Conservation (phyloP, 2,329 filamentous ascomycete species). For the Dactylonectria estremocensis region DNA sequence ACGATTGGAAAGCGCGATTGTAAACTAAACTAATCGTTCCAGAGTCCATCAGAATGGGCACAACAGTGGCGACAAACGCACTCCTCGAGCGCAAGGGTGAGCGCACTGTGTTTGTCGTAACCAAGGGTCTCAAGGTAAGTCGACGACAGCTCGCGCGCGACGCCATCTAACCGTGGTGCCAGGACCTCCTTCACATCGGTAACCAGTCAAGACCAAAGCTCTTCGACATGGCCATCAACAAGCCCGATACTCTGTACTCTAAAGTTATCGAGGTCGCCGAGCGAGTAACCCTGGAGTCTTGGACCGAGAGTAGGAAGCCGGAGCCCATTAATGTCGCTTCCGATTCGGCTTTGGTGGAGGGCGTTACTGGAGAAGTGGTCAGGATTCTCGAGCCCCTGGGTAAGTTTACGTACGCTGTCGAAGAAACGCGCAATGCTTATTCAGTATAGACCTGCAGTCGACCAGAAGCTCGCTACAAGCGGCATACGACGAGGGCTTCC, state of each 20-base stretch:
- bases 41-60: slow-evolving; percentile 94
- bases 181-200: slow-evolving; percentile 89
- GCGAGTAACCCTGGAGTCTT: slow-evolving; percentile 90
- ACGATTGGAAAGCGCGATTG: background rate
- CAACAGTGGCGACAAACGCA: slow-evolving; percentile 93
- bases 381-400: slow-evolving; percentile 74
- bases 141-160: rapidly evolving
- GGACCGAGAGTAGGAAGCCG: slow-evolving; percentile 74
- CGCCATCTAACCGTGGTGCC: background rate
- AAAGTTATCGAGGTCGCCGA: slow-evolving; percentile 89
- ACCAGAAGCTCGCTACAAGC: slow-evolving; percentile 60
- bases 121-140: slow-evolving; percentile 77
- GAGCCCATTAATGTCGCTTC: slow-evolving; percentile 66
- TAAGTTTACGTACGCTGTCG: slow-evolving; percentile 58
- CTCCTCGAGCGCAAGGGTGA: slow-evolving; percentile 91
- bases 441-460: slow-evolving; percentile 12
- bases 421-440: background rate
- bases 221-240: slow-evolving; percentile 88
- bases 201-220: slow-evolving; percentile 91
- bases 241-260: slow-evolving; percentile 89
- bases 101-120: slow-evolving; percentile 87
- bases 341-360: slow-evolving; percentile 61
- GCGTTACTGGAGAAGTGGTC: slow-evolving; percentile 78
- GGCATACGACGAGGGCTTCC: slow-evolving; percentile 76
- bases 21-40: slow-evolving; percentile 78